Evolutionary conservation across 148 eudicot genomes (phyloP).

Genomic region (Rhododendron williamsianum): DNA sequence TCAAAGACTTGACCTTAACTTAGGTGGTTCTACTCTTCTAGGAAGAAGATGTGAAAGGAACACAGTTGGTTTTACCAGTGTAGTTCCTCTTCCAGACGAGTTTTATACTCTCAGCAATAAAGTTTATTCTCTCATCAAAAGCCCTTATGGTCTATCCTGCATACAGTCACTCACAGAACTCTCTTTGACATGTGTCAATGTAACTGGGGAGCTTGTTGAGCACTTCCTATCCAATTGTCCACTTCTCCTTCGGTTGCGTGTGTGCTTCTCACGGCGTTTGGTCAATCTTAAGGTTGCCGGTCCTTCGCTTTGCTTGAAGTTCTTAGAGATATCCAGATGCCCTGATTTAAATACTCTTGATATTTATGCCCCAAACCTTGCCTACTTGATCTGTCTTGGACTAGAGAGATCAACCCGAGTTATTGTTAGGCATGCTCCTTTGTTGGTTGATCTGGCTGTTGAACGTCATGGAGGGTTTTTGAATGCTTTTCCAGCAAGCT

Average conservation of each 20-base stretch:
- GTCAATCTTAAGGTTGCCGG: background rate
- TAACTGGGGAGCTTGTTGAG: conserved; percentile 1
- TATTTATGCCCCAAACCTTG: background rate
- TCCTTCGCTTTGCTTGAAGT: background rate
- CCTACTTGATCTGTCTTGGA: background rate
- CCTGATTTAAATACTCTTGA: background rate
- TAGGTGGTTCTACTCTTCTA: background rate
- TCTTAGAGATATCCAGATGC: background rate
- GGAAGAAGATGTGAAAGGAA: background rate
- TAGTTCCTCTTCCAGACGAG: background rate
- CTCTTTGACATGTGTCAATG: background rate
- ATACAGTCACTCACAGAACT: background rate
- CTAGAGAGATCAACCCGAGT: background rate
- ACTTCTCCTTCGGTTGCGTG: background rate
- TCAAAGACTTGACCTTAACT: background rate
- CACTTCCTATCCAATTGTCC: background rate
- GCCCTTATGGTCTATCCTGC: background rate
- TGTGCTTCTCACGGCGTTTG: background rate
- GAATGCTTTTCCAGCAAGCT: background rate
- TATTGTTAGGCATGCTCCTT: background rate
- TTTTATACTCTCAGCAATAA: background rate
- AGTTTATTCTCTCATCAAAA: background rate
- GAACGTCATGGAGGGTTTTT: background rate
- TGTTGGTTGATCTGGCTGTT: background rate
- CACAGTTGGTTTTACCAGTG: background rate